Base-by-base conservation (phyloP, 2,329 filamentous ascomycete species). In the Phoma herbarum region DNA sequence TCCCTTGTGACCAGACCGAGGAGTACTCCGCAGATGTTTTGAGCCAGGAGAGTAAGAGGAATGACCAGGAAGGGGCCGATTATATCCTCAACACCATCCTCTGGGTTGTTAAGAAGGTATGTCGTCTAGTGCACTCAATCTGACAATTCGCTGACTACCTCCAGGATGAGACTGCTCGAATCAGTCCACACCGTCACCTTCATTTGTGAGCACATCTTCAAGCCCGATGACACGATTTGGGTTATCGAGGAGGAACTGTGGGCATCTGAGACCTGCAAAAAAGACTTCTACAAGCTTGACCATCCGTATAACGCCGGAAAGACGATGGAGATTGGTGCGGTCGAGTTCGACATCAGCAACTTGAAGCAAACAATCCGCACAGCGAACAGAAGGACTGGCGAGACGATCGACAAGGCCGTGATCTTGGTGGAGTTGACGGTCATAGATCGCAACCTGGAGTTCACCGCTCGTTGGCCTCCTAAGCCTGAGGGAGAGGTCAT, bases 31-130 rank as follows among this genome's bases (percentile, higher is more conserved):
- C 46, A 1, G 59, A 60, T 0, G 50, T 64, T 1, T 33, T 64
- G 9, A 8, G 10, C 1, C 57, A 59, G 33, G 14, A 23, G 53
- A 44, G 11, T 12, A n/a, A 35, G 16, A 31, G 23, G 42, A 25
- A n/a, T 28, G 7, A 2, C 16, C 10, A 35, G 37, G 52, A 58
- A 10, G 16, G 10, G 22, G 22, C 3, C 1, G 9, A n/a, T 4
- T 59, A 57, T 20, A 42, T 65, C 10, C 29, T 42, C 16, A n/a
- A 61, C 7, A 63, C 63, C 14, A 58, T 68, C 22, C 11, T 33
- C 3, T 66, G 62, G 62, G n/a, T 65, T 8, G 60, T 68, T 11
- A 66, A 68, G 47, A 52, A 39, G 29, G 63, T 64, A 50, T 4
- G 43, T 52, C 10, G 6, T 5, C n/a, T 3, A 9, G 18, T 39